A percentile compares a stretch with the other conserved stretches of the same genome.
Conservation (phyloP, 192 early-diverging fungal genomes). For the Gaertneriomyces semiglobifer region DNA sequence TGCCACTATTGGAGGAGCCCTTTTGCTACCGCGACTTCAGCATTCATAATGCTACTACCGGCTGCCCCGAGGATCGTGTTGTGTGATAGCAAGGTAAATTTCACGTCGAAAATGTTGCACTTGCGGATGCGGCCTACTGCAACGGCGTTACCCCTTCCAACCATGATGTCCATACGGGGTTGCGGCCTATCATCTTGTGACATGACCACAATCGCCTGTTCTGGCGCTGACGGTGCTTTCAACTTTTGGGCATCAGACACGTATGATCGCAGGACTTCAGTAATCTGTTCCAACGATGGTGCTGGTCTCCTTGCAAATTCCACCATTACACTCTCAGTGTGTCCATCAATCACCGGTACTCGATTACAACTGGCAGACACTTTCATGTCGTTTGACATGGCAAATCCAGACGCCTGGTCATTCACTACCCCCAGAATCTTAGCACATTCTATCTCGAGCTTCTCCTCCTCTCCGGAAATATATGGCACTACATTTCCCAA, state of each 20-base stretch:
- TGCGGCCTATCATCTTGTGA: constrained; percentile 80
- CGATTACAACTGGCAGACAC: constrained; percentile 96
- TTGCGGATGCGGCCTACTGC: constrained; percentile 86
- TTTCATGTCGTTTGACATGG: constrained; percentile 53
- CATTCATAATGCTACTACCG: constrained; percentile 88
- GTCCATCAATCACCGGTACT: constrained; percentile 94
- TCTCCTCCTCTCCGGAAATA: constrained; percentile 93
- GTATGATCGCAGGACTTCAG: constrained; percentile 68
- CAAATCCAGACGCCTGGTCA: constrained; percentile 39
- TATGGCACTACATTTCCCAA: constrained; percentile 93
- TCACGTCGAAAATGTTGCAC: constrained; percentile 87
- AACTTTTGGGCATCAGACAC: constrained; percentile 77
- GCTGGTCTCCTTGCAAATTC: constrained; percentile 66
- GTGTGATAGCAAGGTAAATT: constrained; percentile 86
- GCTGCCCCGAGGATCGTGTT: constrained; percentile 97
- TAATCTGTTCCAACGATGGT: constrained; percentile 76
- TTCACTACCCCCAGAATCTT: constrained; percentile 85
- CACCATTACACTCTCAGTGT: constrained; percentile 84
- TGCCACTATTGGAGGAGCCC: constrained; percentile 38
- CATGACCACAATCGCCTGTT: constrained; percentile 69
- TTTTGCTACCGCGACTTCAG: constrained; percentile 87
- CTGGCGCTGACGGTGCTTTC: constrained; percentile 75
- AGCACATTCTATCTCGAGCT: constrained; percentile 90
- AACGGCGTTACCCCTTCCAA: constrained; percentile 80
- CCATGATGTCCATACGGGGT: constrained; percentile 86